Evolutionary conservation across 257 asterid species (phyloP).

Genomic region (Osmanthus fragrans): DNA sequence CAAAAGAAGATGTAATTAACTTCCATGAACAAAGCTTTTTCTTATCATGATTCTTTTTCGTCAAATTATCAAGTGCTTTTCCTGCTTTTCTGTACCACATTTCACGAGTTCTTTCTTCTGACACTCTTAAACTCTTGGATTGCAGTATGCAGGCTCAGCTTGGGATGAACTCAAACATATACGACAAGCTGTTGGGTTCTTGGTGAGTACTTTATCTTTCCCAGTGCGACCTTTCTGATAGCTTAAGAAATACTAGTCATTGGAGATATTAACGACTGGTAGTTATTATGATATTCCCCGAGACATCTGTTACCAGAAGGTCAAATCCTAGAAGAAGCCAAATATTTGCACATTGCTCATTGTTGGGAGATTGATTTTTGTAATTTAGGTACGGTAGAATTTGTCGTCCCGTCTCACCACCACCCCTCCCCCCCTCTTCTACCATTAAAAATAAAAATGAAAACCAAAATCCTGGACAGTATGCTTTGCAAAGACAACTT

Average conservation of each 20-base stretch:
- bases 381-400: background rate
- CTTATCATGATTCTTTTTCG: background rate
- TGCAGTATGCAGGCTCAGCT: slow-evolving; percentile 93
- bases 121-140: slow-evolving; percentile 19
- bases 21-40: background rate
- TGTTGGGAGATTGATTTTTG: background rate
- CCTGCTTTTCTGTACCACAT: background rate
- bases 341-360: background rate
- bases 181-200: slow-evolving; percentile 97
- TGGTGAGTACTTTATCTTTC: slow-evolving; percentile 55
- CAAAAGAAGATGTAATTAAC: slow-evolving; percentile 79
- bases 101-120: background rate
- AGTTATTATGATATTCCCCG: background rate
- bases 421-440: background rate
- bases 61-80: background rate
- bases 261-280: background rate
- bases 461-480: no score
- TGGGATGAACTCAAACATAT: slow-evolving; percentile 99
- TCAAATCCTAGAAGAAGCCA: background rate
- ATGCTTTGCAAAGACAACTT: background rate
- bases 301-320: background rate
- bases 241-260: background rate
- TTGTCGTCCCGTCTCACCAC: background rate
- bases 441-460: background rate
- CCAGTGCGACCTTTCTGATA: background rate